Evolutionary conservation across 768 basidiomycete genomes (phyloP).

Genomic region (Pleurotus tuber-regium): DNA sequence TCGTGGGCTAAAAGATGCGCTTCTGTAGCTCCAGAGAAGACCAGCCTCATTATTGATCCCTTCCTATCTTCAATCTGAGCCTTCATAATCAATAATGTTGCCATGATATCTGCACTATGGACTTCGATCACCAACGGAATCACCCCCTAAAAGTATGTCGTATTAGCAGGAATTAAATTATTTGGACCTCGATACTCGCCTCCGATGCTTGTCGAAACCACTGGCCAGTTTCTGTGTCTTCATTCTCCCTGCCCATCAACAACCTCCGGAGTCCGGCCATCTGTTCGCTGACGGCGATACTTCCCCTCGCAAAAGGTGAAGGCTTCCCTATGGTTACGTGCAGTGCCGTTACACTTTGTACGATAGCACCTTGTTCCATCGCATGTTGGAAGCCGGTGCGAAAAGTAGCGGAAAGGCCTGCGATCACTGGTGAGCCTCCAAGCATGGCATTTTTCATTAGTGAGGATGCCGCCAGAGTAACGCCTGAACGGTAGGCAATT

Average conservation of each 20-base stretch:
- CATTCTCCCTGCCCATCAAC: conserved; percentile 51
- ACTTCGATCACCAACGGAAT: conserved; percentile 68
- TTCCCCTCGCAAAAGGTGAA: conserved; percentile 28
- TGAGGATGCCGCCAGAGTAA: conserved; percentile 57
- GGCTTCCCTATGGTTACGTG: conserved; percentile 54
- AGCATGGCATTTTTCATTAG: conserved; percentile 38
- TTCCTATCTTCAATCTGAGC: conserved; percentile 58
- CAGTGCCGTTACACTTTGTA: conserved; percentile 60
- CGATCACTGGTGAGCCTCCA: conserved; percentile 44
- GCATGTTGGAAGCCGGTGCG: conserved; percentile 54
- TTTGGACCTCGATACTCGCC: conserved; percentile 27
- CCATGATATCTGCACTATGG: conserved; percentile 71
- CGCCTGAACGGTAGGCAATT: conserved; percentile 63
- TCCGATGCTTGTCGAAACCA: conserved; percentile 59
- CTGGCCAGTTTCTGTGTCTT: conserved; percentile 44
- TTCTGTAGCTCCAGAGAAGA: conserved; percentile 61
- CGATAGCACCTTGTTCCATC: conserved; percentile 57
- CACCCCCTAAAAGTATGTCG: conserved; percentile 40
- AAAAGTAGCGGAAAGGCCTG: conserved; percentile 63
- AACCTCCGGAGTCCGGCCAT: conserved; percentile 62
- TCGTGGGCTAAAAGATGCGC: conserved; percentile 67
- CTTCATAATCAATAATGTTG: conserved; percentile 65
- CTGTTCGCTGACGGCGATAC: conserved; percentile 62
- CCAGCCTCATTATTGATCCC: conserved; percentile 58
- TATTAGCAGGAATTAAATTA: conserved; percentile 9